A percentile compares a stretch with the other conserved stretches of the same genome.
Conservation (phyloP, 495 filamentous ascomycete genomes). For the Xylaria nigripes region DNA sequence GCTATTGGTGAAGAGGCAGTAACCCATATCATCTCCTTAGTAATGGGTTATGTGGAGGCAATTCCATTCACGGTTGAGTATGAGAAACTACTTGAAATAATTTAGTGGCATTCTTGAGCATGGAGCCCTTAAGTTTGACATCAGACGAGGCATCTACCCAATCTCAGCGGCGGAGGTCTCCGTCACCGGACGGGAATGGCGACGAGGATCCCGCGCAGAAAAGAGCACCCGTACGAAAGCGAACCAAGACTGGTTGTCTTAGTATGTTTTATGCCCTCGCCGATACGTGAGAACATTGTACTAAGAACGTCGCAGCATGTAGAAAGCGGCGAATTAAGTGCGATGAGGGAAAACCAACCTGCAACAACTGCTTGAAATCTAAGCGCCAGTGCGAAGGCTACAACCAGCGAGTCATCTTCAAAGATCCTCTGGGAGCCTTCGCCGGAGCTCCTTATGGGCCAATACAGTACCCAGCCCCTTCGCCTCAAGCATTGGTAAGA, state of each 20-base stretch:
- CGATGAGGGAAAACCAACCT: slow-evolving; percentile 87
- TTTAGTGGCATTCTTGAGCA: slow-evolving; percentile 8
- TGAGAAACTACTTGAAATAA: neutral
- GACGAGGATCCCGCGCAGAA: slow-evolving; percentile 26
- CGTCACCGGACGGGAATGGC: slow-evolving; percentile 19
- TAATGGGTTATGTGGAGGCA: neutral
- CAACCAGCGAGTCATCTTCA: slow-evolving; percentile 87
- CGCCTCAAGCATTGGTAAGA: slow-evolving; percentile 21
- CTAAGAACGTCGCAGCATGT: slow-evolving; percentile 55
- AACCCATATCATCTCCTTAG: neutral
- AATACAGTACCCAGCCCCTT: slow-evolving; percentile 25
- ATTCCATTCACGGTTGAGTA: neutral
- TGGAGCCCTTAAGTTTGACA: slow-evolving; percentile 18
- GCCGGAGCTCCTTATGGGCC: slow-evolving; percentile 30
- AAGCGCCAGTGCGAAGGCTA: slow-evolving; percentile 93
- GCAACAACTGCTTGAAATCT: slow-evolving; percentile 86
- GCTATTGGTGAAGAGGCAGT: slow-evolving; percentile 3
- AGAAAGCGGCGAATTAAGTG: slow-evolving; percentile 94
- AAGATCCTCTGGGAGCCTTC: slow-evolving; percentile 66
- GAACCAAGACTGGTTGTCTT: slow-evolving; percentile 94
- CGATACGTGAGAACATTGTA: neutral
- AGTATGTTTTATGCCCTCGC: slow-evolving; percentile 51
- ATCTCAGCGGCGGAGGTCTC: slow-evolving; percentile 14
- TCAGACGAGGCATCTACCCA: slow-evolving; percentile 14
- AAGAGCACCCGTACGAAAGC: slow-evolving; percentile 49